These are phyloP conservation scores for Imleria badia DNA, from an alignment of 768 basidiomycete genomes.

Conservation along the genomic window DNA sequence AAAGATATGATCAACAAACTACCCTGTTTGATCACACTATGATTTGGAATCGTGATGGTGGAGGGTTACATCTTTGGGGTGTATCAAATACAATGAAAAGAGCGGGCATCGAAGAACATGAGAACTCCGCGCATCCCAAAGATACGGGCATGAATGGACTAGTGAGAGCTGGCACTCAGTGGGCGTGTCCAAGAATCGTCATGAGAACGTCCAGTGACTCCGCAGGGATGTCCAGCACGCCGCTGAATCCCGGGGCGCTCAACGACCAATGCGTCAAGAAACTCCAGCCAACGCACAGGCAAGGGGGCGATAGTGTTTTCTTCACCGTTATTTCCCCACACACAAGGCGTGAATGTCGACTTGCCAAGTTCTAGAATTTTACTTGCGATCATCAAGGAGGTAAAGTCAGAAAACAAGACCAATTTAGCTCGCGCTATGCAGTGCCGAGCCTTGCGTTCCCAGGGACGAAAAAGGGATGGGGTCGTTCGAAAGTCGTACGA, in stretches of 20 bases:
- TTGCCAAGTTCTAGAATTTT: not conserved
- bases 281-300: too few relatives aligned
- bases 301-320: not conserved
- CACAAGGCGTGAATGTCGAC: not conserved
- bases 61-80: not conserved
- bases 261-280: not conserved
- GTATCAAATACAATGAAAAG: not conserved
- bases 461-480: not conserved
- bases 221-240: not conserved
- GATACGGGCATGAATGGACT: not conserved
- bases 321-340: not conserved
- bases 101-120: not conserved
- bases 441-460: not conserved
- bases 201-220: slow-evolving; percentile 1
- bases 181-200: not conserved
- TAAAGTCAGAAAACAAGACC: not conserved
- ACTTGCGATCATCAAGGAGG: slow-evolving; percentile 20
- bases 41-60: too few relatives aligned
- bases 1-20: not conserved
- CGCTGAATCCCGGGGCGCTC: not conserved
- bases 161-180: not conserved
- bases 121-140: not conserved
- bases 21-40: not conserved
- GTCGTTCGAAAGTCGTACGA: not conserved
- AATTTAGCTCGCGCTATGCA: slow-evolving; percentile 6